phyloP scores from a whole-genome alignment of 2,329 filamentous ascomycete species.

The Colletotrichum cuscutae region DNA sequence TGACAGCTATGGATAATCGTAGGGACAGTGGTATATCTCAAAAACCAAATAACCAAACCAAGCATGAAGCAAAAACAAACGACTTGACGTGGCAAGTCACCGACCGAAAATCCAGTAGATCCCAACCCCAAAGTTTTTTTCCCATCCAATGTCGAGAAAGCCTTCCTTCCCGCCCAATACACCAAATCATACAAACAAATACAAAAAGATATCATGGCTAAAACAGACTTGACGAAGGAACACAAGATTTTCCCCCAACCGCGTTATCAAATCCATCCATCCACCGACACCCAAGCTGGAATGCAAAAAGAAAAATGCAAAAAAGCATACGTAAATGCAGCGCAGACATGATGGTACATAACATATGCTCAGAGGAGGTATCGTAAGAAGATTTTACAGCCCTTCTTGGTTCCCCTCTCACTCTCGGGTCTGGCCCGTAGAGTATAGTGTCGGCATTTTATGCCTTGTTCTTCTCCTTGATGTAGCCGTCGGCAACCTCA shows the following conservation, averaged over 20 bases:
- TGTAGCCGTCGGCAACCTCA: slow-evolving; percentile 20
- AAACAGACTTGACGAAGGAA: no score
- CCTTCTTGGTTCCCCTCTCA: background rate
- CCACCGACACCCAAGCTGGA: background rate
- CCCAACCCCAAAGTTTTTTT: background rate
- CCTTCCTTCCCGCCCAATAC: background rate
- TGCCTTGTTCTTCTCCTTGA: slow-evolving; percentile 12
- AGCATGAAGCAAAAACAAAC: background rate
- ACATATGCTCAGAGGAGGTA: background rate
- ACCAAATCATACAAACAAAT: background rate
- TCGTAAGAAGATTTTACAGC: background rate
- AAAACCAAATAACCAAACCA: background rate
- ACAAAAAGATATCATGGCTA: no score
- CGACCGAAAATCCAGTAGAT: background rate
- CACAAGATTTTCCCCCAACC: background rate
- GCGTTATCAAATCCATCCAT: background rate
- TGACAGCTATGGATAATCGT: background rate
- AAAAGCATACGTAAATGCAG: no score
- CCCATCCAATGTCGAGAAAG: background rate
- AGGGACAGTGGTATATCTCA: background rate
- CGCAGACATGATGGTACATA: background rate
- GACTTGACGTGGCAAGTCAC: background rate
- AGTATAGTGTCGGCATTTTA: background rate
- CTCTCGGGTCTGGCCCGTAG: background rate
- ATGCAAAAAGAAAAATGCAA: no score